Evolutionary conservation across 345 rosid genomes (phyloP), one percentile per base, ranked within the genome.

Genomic region (Ricinus communis): DNA sequence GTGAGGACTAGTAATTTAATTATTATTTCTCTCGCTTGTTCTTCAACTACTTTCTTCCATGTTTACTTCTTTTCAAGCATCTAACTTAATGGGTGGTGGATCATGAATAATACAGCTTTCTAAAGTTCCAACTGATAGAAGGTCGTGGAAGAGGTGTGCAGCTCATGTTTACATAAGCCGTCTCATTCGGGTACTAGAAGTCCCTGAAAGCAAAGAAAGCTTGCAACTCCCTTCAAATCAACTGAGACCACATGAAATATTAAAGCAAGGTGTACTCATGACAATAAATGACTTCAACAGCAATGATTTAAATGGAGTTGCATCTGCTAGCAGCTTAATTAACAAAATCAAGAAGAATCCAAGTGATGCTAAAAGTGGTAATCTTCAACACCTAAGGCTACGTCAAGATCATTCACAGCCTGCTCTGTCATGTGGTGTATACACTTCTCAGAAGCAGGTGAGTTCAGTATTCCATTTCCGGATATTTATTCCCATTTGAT

Each of bases 101-200:
- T 49, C 63, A 24, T 71, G 51, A 63, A 62, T 55, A 33, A n/a
- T 68, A 47, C 76, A 84, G 92, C 81, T 77, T 62, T 72, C 47
- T 2, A 74, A 76, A 69, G 78, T 33, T 58, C 53, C 54, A 36
- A 46, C 46, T 62, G 76, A 57, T 36, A 79, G 72, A 70, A 77
- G 74, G 65, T 72, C 83, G 58, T 64, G 82, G 85, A 91, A 83
- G 82, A 85, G 76, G 70, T 85, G 92, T 64, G 77, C 86, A 3
- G 63, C 84, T 78, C 98, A 93, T 81, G 83, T 87, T 60, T 80
- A 82, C 77, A 89, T 93, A 70, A 79, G 87, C 65, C 83, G 21
- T 53, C 86, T 93, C 77, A 93, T 88, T 65, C 80, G 55, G 64
- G 70, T 41, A 70, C 74, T 88, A 52, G 80, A 87, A 63, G 73